Base-by-base conservation (phyloP, 352 stramenopile genomes). In the Phytopythium helicoides region DNA sequence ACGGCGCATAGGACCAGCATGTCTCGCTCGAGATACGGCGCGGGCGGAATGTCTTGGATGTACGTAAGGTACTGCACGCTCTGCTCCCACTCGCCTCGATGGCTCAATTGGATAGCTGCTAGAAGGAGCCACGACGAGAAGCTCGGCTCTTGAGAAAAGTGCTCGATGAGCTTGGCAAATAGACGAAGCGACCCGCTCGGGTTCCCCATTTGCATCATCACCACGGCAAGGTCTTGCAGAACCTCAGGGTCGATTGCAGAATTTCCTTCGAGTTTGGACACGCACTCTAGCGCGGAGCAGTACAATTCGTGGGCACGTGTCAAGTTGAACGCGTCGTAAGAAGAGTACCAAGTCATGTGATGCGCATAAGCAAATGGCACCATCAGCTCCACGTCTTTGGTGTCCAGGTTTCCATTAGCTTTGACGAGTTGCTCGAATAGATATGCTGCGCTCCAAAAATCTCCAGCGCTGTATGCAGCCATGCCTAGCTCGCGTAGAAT, bases 271-370 rank as follows among this genome's bases (percentile, higher is more conserved):
- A 37, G 34, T 16, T 62, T 52, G 38, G 16, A 36, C 28, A 23
- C 16, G 39, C 11, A 19, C n/a, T 73, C 47, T 2, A 92, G 60
- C 10, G 54, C 33, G 0, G 21, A 14, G 15, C 61, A 73, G 51
- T 87, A 89, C 18, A 72, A 28, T 10, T 85, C 68, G 47, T 85
- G 61, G 3, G 81, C 68, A 45, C 64, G 66, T 6, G 37, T 31
- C 25, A 92, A 56, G 33, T 86, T 78, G 41, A 73, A 72, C 22
- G 56, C 25, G 38, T 87, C 79, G 47, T 79, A 81, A 2, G 74
- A 84, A 3, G 45, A 25, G 48, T 92, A 73, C 81, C 81, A 92
- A 7, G 70, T 47, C 70, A 76, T 78, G 67, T 89, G 78, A 52
- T 92, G 81, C 21, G 64, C 69, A 52, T 88, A 81, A 3, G 76